Percentiles rank a stretch among this genome's conserved stretches.
These are phyloP conservation scores for slime mould (Dictyostelium discoideum) DNA, from an alignment of 78 protist genomes.

Conservation along the genomic window dicty_2.7 NC_007091.3:2456501-2457000, in stretches of 20 bases:
- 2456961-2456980: neutral
- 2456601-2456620: too few relatives aligned
- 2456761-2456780: neutral
- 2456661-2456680: too few relatives aligned
- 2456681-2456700: too few relatives aligned
- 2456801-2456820: slow-evolving; percentile 20
- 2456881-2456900: neutral
- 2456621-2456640: too few relatives aligned
- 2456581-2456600: too few relatives aligned
- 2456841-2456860: neutral
- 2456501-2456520: too few relatives aligned
- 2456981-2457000: neutral
- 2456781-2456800: neutral
- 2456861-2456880: neutral
- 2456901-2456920: neutral
- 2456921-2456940: neutral
- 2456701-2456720: too few relatives aligned
- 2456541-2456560: too few relatives aligned
- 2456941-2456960: neutral
- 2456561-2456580: too few relatives aligned
- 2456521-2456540: too few relatives aligned
- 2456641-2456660: neutral
- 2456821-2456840: neutral
- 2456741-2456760: too few relatives aligned
- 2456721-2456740: too few relatives aligned